Evolutionary conservation across 2,329 filamentous ascomycete genomes (phyloP).

Genomic region (Xylaria sp.): DNA sequence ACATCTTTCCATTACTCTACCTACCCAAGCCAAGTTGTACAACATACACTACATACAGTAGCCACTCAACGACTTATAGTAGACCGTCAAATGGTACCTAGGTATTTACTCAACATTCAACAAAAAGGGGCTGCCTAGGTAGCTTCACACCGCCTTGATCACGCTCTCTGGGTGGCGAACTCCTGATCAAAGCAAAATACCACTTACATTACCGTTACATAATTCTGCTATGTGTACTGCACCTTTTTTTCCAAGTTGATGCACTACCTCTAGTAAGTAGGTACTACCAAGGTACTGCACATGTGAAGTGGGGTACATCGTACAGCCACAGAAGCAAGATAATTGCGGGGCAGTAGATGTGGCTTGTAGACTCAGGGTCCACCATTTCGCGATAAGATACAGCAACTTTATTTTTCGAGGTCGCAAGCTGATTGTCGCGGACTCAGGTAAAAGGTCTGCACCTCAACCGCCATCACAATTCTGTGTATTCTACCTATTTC

Average conservation of each 20-base stretch:
- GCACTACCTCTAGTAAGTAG: neutral
- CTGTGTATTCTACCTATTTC: neutral
- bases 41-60: too few relatives aligned
- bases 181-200: neutral
- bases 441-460: neutral
- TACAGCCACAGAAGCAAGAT: neutral
- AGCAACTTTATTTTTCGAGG: slow-evolving; percentile 10
- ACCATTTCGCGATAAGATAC: slow-evolving; percentile 6
- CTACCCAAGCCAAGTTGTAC: too few relatives aligned
- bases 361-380: neutral
- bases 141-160: neutral
- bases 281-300: neutral
- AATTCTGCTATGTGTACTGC: neutral
- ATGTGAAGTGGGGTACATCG: neutral
- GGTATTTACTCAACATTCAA: neutral
- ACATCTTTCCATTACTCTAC: too few relatives aligned
- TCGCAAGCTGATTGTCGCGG: neutral
- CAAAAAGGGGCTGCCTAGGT: neutral
- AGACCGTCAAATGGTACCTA: neutral
- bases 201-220: neutral
- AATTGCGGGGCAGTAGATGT: slow-evolving; percentile 3
- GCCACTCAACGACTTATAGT: too few relatives aligned
- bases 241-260: neutral
- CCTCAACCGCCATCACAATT: neutral
- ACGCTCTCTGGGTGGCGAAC: neutral